Evolutionary conservation across 2,329 filamentous ascomycete genomes (phyloP).

Genomic region (Beauveria sp.): DNA sequence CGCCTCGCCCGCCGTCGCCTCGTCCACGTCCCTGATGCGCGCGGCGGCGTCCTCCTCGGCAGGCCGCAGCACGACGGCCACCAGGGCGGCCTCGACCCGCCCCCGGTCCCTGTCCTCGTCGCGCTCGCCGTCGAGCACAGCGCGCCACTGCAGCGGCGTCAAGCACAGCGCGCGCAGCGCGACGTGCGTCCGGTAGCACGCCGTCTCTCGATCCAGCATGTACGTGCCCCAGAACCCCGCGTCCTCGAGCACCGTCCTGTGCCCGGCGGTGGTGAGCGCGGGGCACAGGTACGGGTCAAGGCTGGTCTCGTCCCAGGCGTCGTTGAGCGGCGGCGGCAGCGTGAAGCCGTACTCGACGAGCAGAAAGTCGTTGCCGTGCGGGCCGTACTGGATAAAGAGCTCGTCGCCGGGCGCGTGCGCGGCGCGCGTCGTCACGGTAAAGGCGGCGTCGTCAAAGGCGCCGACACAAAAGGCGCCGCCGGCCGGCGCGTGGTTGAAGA

Average conservation of each 20-base stretch:
- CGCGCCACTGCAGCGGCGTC: conserved; percentile 32
- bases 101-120: conserved; percentile 40
- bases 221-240: conserved; percentile 44
- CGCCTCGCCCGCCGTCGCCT: conserved; percentile 22
- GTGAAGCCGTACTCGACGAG: conserved; percentile 58
- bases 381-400: conserved; percentile 60
- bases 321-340: conserved; percentile 34
- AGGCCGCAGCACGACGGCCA: conserved; percentile 30
- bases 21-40: conserved; percentile 24
- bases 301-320: conserved; percentile 41
- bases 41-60: conserved; percentile 22
- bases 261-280: conserved; percentile 22
- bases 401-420: conserved; percentile 52
- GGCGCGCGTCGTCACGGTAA: conserved; percentile 44
- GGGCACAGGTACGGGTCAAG: conserved; percentile 41
- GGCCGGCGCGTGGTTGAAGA: conserved; percentile 52
- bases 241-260: conserved; percentile 34
- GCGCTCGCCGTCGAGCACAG: conserved; percentile 35
- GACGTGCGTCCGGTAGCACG: conserved; percentile 50
- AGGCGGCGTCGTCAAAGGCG: conserved; percentile 42
- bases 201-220: conserved; percentile 39
- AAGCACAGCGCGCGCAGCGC: conserved; percentile 36
- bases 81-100: conserved; percentile 29
- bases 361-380: conserved; percentile 63
- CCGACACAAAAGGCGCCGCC: conserved; percentile 45